These are phyloP conservation scores for Puccinellia tenuiflora DNA, from an alignment of 176 grass and related monocot genomes.

Conservation along the genomic window DNA sequence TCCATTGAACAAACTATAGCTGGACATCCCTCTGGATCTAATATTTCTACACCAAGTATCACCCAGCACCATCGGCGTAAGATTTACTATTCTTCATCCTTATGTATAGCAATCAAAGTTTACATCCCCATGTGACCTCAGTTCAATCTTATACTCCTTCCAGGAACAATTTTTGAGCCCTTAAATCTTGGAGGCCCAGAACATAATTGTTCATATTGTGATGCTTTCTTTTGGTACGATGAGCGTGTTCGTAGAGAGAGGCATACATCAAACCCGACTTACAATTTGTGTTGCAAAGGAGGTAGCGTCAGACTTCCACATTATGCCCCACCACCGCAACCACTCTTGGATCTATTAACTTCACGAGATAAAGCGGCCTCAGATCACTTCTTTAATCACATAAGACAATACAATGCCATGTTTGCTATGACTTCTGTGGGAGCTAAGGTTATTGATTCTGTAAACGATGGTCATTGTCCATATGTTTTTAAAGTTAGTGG, in stretches of 20 bases:
- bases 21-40: not conserved
- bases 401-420: not conserved
- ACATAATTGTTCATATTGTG: not conserved
- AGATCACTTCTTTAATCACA: not conserved
- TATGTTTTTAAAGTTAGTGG: constrained; percentile 11
- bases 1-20: not conserved
- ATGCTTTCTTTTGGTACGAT: not conserved
- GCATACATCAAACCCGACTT: not conserved
- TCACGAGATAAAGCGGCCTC: not conserved
- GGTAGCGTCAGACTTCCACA: not conserved
- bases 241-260: not conserved
- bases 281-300: not conserved
- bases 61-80: not conserved
- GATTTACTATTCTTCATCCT: not conserved
- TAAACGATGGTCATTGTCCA: not conserved
- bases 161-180: not conserved
- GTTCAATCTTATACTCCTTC: not conserved
- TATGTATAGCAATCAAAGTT: not conserved
- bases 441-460: not conserved
- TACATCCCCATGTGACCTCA: not conserved
- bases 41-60: not conserved
- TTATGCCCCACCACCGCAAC: not conserved
- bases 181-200: not conserved
- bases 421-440: not conserved
- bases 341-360: not conserved